Evolutionary conservation across 2,329 filamentous ascomycete genomes (phyloP), one percentile per base, ranked within the genome.

Genomic region (Curvularia sp.): DNA sequence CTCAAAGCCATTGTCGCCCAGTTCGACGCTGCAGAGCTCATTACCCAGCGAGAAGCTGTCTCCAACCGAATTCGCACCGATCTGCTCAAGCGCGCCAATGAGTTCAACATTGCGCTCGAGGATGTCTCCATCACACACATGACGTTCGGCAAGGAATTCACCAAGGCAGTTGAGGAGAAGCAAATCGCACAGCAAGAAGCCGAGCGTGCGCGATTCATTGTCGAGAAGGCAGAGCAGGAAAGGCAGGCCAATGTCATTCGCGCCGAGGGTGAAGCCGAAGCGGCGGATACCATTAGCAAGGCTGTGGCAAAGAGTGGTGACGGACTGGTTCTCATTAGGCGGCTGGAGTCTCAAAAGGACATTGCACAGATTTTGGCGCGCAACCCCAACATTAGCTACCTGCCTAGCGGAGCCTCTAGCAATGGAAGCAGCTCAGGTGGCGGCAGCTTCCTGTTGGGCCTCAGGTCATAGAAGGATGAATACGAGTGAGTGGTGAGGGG

Each of bases 91-190:
- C 93, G 95, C 73, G 95, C 95, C 48, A 83, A 89, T 74, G 95
- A 99, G 80, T 99, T 99, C 88, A 97, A 99, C 85, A 99, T 99
- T 76, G 92, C 93, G 28, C 91, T 99, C 53, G 95, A 99, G 82
- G 95, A 99, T 76, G 95, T 99, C 60, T 96, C 92, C 76, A 99
- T 99, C 80, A 99, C 95, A 62, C 95, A 99, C 86, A 99, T 99
- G 95, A 99, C 95, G 53, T 99, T 99, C 78, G 95, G 95, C 70
- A 94, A 94, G 80, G 95, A 99, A 81, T 99, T 99, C 85, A 99
- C 95, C 61, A 91, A 92, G 80, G 95, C 95, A 66, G 95, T 99
- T 73, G 95, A 99, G 84, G 95, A 99, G 87, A 99, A 99, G 88
- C 95, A 99, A 85, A 99, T 99, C 79, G 95, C 95, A 55, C 95